Conservation (phyloP, 1,284 basidiomycete species). For the Mycena citricolor region DNA sequence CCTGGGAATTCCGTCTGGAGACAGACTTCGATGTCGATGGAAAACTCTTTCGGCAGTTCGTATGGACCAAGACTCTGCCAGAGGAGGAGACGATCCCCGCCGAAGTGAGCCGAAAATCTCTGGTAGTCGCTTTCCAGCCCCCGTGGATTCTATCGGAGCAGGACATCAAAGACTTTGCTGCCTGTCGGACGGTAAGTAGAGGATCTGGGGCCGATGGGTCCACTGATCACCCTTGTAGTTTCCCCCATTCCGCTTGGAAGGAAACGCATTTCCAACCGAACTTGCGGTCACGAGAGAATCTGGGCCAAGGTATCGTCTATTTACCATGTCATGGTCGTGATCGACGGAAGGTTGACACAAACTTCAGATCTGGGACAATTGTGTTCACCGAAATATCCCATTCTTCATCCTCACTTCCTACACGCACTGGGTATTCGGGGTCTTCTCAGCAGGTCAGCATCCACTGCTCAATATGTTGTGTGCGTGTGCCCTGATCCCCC, state of each 20-base stretch:
- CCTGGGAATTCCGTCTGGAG: conserved; percentile 44
- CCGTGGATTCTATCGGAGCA: conserved; percentile 60
- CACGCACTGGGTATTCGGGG: conserved; percentile 69
- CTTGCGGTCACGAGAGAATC: conserved; percentile 47
- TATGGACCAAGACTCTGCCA: conserved; percentile 43
- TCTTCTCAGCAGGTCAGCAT: conserved; percentile 56
- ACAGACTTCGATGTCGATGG: conserved; percentile 40
- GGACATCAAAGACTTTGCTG: conserved; percentile 56
- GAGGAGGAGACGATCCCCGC: conserved; percentile 18
- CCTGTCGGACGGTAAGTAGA: conserved; percentile 44
- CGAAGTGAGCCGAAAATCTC: conserved; percentile 32
- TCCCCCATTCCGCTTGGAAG: conserved; percentile 35
- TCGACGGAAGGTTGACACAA: not conserved
- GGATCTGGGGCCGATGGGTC: conserved; percentile 1
- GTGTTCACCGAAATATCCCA: conserved; percentile 47
- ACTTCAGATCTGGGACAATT: conserved; percentile 66
- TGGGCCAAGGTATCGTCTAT: conserved; percentile 60
- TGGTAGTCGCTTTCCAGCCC: conserved; percentile 59
- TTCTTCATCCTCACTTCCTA: conserved; percentile 73
- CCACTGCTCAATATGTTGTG: not conserved
- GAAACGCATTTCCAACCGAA: conserved; percentile 32
- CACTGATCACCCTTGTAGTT: conserved; percentile 40
- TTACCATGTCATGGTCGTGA: not conserved
- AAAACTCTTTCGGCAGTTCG: conserved; percentile 44
- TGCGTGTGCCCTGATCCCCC: not conserved